Evolutionary conservation across 495 filamentous ascomycete genomes (phyloP).

Genomic region (Penicillium cosmopolitanum): DNA sequence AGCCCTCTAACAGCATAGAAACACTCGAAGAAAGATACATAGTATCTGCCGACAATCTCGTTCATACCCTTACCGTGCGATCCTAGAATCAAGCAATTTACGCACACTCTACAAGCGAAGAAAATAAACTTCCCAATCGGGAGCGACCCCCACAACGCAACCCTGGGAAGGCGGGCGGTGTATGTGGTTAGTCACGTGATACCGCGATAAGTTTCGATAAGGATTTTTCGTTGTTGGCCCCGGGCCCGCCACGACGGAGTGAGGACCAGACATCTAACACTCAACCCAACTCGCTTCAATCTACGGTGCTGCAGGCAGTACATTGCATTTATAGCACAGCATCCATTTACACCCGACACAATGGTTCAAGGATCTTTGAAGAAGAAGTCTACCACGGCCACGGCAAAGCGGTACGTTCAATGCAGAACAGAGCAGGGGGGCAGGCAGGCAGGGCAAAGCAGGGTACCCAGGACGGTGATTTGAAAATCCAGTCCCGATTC

Average conservation of each 20-base stretch:
- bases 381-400: slow-evolving; percentile 34
- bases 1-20: too few species aligned
- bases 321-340: neutral
- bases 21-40: too few species aligned
- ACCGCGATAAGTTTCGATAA: slow-evolving; percentile 29
- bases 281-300: neutral
- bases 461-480: neutral
- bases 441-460: too few species aligned
- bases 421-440: neutral
- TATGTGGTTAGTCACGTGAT: slow-evolving; percentile 12
- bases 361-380: slow-evolving; percentile 49
- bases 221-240: slow-evolving; percentile 25
- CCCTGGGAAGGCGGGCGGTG: neutral
- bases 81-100: neutral
- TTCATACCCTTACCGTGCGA: too few species aligned
- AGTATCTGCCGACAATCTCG: too few species aligned
- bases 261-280: neutral
- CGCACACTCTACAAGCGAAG: neutral
- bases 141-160: neutral
- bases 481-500: too few species aligned
- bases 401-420: slow-evolving; percentile 37
- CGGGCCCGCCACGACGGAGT: neutral
- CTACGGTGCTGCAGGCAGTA: slow-evolving; percentile 39
- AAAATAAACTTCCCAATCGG: slow-evolving; percentile 6
- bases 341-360: slow-evolving; percentile 6